Evolutionary conservation across 192 early-diverging fungal species (phyloP), one percentile per base, ranked within the genome.

Genomic region (Coemansia sp.): DNA sequence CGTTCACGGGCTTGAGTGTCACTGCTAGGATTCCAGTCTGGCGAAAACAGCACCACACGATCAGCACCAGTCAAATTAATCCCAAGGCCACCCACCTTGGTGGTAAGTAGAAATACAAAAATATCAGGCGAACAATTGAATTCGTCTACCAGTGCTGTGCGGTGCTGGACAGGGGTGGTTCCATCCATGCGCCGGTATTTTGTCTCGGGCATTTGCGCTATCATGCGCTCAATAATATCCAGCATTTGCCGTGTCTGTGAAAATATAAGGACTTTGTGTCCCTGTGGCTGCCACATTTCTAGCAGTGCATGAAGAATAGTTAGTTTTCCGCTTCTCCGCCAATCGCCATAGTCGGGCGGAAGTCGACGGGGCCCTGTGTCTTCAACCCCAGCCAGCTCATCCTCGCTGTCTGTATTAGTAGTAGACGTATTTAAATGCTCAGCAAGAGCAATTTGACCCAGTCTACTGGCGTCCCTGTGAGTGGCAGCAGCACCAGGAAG

Each of bases 11-110:
- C 95, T 64, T 99, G 97, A 23, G 91, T 84, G 75, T 99, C 97
- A 32, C 92, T 96, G 19, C 93, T 94, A 2, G 95, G 95, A 67
- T 99, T 99, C 97, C 97, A 99, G 68, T 99, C 97, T 3, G 97
- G 97, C 84, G 97, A 96, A 75, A 86, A 99, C 23, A 99, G 88
- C 22, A 99, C 90, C 6, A 98, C 89, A 0, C 97, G 88, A 69
- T 98, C 87, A 0, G 97, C 97, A 0, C 95, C 94, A 0, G 93
- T 97, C 58, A 99, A 78, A 68, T 99, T 98, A 51, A 97, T 87
- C 3, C 97, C 97, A 8, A 99, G 80, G 2, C 97, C 97, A 20
- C 97, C 97, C 1, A 98, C 95, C 64, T 94, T 94, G 53, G 97
- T 99, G 0, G 97, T 99, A n/a, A 99, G 83, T 63, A 99, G 75